A percentile compares a stretch with the other conserved stretches of the same genome.
phyloP scores from a whole-genome alignment of 352 stramenopile genomes.

The Phytopythium montanum region DNA sequence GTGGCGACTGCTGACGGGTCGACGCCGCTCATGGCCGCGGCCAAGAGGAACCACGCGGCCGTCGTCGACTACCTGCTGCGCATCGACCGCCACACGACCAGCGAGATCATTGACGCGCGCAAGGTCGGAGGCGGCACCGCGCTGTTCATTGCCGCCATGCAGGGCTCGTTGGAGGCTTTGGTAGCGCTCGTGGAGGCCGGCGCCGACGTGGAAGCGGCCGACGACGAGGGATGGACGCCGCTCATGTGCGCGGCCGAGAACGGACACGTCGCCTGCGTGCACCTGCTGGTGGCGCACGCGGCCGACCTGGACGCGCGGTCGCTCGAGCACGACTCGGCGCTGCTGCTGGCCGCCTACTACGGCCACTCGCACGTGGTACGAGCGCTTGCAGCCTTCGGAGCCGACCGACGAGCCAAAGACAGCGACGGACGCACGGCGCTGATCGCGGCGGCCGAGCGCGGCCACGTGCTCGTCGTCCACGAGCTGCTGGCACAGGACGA shows the following conservation, averaged over 20 bases:
- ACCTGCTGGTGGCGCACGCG: slow-evolving; percentile 32
- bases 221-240: slow-evolving; percentile 52
- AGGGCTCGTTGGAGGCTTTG: slow-evolving; percentile 14
- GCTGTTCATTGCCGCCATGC: slow-evolving; percentile 17
- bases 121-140: slow-evolving; percentile 8
- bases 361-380: slow-evolving; percentile 13
- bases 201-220: slow-evolving; percentile 36
- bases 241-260: slow-evolving; percentile 63
- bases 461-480: slow-evolving; percentile 1
- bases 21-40: slow-evolving; percentile 23
- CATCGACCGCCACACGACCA: neutral
- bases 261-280: slow-evolving; percentile 35
- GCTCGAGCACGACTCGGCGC: slow-evolving; percentile 10
- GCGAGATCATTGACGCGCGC: neutral
- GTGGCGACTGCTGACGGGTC: slow-evolving; percentile 16
- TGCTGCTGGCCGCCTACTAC: slow-evolving; percentile 20
- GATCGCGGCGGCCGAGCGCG: slow-evolving; percentile 4
- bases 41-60: slow-evolving; percentile 17
- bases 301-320: slow-evolving; percentile 25
- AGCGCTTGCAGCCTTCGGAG: slow-evolving; percentile 13
- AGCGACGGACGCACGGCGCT: slow-evolving; percentile 15
- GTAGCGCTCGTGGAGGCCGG: slow-evolving; percentile 13
- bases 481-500: slow-evolving; percentile 1
- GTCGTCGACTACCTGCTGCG: slow-evolving; percentile 11
- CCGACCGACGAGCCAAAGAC: slow-evolving; percentile 10